These are phyloP conservation scores for Hippophae rhamnoides DNA, from an alignment of 306 rosid genomes.

Conservation along the genomic window DNA sequence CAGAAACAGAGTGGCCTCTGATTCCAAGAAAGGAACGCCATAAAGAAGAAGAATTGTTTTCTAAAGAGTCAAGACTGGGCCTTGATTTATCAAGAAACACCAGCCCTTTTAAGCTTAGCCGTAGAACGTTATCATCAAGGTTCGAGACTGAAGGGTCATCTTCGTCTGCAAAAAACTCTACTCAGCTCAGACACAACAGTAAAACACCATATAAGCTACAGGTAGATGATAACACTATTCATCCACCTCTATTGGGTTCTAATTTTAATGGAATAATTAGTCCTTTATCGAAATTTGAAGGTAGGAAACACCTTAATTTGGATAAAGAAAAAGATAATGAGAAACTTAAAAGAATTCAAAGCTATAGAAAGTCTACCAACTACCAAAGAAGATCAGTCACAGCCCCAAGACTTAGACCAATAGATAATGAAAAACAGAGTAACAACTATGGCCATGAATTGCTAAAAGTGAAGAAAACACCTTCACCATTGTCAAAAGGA, in stretches of 20 bases:
- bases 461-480: slow-evolving; percentile 25
- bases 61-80: slow-evolving; percentile 17
- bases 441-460: slow-evolving; percentile 9
- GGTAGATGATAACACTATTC: slow-evolving; percentile 18
- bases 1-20: slow-evolving; percentile 63
- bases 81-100: slow-evolving; percentile 21
- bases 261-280: slow-evolving; percentile 33
- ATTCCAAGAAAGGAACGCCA: slow-evolving; percentile 41
- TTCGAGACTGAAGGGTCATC: slow-evolving; percentile 27
- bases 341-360: slow-evolving; percentile 13
- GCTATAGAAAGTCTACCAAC: slow-evolving; percentile 19
- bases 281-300: slow-evolving; percentile 42
- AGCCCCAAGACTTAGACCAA: slow-evolving; percentile 55
- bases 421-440: slow-evolving; percentile 25
- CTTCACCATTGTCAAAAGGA: slow-evolving; percentile 20
- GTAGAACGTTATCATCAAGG: slow-evolving; percentile 30
- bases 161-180: slow-evolving; percentile 10
- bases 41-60: slow-evolving; percentile 20
- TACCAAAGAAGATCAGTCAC: slow-evolving; percentile 41
- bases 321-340: slow-evolving; percentile 11
- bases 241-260: slow-evolving; percentile 17
- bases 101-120: slow-evolving; percentile 31
- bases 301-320: slow-evolving; percentile 39
- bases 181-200: slow-evolving; percentile 37
- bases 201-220: slow-evolving; percentile 54